These are phyloP conservation scores for Desmodesmus armatus DNA, from an alignment of 139 green algal genomes.

Conservation along the genomic window DNA sequence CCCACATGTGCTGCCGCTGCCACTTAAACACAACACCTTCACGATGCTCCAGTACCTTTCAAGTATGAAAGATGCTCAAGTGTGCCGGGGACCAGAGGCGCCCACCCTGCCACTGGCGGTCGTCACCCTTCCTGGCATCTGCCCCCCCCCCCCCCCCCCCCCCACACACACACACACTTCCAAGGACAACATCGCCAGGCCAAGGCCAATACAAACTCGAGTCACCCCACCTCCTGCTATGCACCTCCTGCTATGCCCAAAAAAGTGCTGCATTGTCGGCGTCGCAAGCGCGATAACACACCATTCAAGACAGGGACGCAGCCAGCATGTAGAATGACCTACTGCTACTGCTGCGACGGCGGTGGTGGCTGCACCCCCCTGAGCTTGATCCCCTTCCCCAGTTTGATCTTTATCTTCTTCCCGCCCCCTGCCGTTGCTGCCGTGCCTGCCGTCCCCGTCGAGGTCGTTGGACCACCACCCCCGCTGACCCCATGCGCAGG, in stretches of 20 bases:
- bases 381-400: background rate
- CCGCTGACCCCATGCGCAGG: background rate
- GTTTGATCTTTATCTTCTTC: slow-evolving; percentile 30
- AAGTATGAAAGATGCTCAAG: too few species aligned
- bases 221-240: background rate
- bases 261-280: background rate
- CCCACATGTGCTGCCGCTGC: too few species aligned
- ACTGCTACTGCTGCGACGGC: slow-evolving; percentile 15
- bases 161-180: too few species aligned
- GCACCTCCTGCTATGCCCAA: background rate
- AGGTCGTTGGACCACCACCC: background rate
- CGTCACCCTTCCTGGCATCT: too few species aligned
- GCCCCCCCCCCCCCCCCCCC: too few species aligned
- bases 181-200: too few species aligned
- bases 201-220: background rate
- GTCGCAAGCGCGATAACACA: background rate
- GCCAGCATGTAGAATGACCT: background rate
- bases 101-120: too few species aligned
- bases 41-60: too few species aligned
- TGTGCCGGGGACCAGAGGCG: too few species aligned
- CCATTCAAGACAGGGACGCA: background rate
- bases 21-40: too few species aligned
- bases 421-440: slow-evolving; percentile 12
- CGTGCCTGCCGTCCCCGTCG: background rate
- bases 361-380: background rate